phyloP scores from a whole-genome alignment of 2,329 filamentous ascomycete genomes.

The Dichotomopilus funicola region DNA sequence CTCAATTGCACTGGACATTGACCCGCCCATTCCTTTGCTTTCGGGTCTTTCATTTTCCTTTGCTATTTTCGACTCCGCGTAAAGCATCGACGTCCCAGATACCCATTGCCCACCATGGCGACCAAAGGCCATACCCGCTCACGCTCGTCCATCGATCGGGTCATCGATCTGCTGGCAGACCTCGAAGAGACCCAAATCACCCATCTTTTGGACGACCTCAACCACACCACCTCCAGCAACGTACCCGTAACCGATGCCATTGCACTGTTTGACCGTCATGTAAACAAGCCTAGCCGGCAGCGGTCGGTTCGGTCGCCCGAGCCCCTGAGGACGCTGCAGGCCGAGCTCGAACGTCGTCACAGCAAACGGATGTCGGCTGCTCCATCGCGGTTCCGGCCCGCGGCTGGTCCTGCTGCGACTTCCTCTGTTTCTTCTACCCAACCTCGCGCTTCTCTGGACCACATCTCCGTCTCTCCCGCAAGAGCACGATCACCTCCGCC shows the following conservation, averaged over 20 bases:
- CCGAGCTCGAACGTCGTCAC: constrained; percentile 24
- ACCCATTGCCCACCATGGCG: constrained; percentile 14
- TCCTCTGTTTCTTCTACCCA: background rate
- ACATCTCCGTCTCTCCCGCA: background rate
- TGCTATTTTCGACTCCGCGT: background rate
- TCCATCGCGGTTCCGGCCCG: no score
- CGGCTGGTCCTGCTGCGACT: no score
- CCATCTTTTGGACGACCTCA: constrained; percentile 24
- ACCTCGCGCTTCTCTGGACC: background rate
- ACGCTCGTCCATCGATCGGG: constrained; percentile 24
- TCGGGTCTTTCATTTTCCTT: background rate
- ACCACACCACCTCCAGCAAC: constrained; percentile 25
- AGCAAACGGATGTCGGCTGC: constrained; percentile 21
- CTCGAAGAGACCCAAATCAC: constrained; percentile 23
- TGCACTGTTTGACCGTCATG: constrained; percentile 21
- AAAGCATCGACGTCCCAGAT: no score
- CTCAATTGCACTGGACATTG: background rate
- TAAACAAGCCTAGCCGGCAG: constrained; percentile 12
- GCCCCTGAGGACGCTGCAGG: constrained; percentile 21
- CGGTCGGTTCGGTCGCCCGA: constrained; percentile 15
- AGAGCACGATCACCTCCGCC: background rate
- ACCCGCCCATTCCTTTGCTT: constrained; percentile 1
- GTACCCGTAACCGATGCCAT: constrained; percentile 24
- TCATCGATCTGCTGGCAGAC: constrained; percentile 25
- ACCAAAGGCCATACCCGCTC: constrained; percentile 21